Base-by-base conservation (phyloP, 2,329 filamentous ascomycete species). In the Penicillium capsulatum region DNA sequence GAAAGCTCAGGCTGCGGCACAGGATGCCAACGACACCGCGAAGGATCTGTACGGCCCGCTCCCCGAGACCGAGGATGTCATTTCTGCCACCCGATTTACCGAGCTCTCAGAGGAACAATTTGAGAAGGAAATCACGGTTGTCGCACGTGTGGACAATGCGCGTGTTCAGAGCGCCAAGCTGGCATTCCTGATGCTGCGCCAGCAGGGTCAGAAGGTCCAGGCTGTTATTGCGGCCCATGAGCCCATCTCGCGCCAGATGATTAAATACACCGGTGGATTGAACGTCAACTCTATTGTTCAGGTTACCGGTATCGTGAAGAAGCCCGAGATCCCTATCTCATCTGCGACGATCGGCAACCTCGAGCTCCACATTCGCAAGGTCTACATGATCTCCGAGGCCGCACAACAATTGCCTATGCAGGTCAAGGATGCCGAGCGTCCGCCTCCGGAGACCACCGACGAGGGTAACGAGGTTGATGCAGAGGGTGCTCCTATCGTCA, bases 161-260 rank as follows among this genome's bases (percentile, higher is more conserved):
- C 80, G 91, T 51, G 82, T 84, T 55, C 91, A 97, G 71, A 83
- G 85, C 44, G 88, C 89, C 52, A 94, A 95, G 74, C 84, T 96
- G 72, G 84, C 81, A 29, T 96, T 96, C 70, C 69, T 96, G 56
- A 88, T 92, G 70, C 75, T 97, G 54, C 79, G 87, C 48, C 77
- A 88, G 65, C 81, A 86, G 64, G 77, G 81, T 58, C 83, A 84
- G 73, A 84, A 82, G 17, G 83, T 96, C 27, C 90, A 96, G 71
- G 88, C 84, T 36, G 83, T 96, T 34, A 79, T 78, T 57, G 68
- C 73, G 61, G 79, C 88, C 57, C 80, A 75, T 24, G 69, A 62
- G 47, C 76, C 70, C 34, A 77, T 89, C 26, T 85, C 80, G 47
- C 83, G 82, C 63, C 88, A 86, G 67, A 97, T 97, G 91, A 86